phyloP scores from a whole-genome alignment of 2,329 filamentous ascomycete genomes.

The Capronia coronata region DNA sequence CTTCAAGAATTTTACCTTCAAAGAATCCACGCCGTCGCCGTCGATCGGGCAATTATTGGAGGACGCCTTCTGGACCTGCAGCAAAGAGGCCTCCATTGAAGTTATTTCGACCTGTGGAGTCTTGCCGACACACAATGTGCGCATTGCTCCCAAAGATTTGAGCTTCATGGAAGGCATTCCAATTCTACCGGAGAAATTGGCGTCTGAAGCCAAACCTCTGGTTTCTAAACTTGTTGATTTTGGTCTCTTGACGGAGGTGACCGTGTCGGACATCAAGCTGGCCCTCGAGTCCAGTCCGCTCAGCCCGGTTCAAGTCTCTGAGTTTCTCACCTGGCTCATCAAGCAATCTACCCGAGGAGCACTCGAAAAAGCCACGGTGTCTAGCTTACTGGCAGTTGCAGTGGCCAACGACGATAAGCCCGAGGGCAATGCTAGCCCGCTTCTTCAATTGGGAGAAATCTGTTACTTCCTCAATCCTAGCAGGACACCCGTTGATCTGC shows the following conservation, averaged over 20 bases:
- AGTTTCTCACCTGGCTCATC: conserved; percentile 79
- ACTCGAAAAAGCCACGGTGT: conserved; percentile 61
- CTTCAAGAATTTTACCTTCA: conserved; percentile 79
- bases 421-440: conserved; percentile 55
- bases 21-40: conserved; percentile 80
- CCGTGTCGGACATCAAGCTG: conserved; percentile 73
- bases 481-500: conserved; percentile 73
- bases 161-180: conserved; percentile 86
- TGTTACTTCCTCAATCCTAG: conserved; percentile 67
- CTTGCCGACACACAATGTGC: conserved; percentile 73
- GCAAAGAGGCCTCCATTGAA: conserved; percentile 73
- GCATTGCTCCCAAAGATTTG: conserved; percentile 63
- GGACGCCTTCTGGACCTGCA: conserved; percentile 93
- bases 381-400: conserved; percentile 66
- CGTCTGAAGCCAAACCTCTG: conserved; percentile 61
- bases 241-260: conserved; percentile 80
- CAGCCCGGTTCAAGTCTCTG: conserved; percentile 66
- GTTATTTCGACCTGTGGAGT: conserved; percentile 84
- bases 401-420: conserved; percentile 52
- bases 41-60: conserved; percentile 82
- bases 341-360: conserved; percentile 65
- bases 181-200: conserved; percentile 70
- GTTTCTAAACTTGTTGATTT: conserved; percentile 75
- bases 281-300: conserved; percentile 79
- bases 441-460: conserved; percentile 72